A percentile compares a stretch with the other conserved stretches of the same genome.
Conservation (phyloP, 495 filamentous ascomycete genomes). For the Talaromyces ruber region DNA sequence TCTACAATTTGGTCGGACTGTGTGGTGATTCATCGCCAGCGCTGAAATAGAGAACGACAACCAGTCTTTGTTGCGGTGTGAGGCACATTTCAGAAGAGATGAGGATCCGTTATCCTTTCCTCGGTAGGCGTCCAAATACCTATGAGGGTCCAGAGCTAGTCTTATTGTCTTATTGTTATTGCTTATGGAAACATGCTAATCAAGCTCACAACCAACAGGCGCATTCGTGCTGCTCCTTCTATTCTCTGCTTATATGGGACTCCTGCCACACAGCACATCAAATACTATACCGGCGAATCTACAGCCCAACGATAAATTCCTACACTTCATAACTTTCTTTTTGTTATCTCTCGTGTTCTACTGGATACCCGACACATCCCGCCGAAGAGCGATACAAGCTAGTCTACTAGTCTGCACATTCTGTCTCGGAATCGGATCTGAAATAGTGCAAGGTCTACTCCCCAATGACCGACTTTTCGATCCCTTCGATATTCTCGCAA, state of each 20-base stretch:
- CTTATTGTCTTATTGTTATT: background rate
- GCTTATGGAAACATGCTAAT: conserved; percentile 3
- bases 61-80: background rate
- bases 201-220: conserved; percentile 33
- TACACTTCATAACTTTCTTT: conserved; percentile 89
- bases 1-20: background rate
- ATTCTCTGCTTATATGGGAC: conserved; percentile 68
- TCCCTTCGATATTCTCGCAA: conserved; percentile 76
- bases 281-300: conserved; percentile 59
- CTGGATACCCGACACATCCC: conserved; percentile 89
- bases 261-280: conserved; percentile 49
- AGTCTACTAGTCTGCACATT: conserved; percentile 75
- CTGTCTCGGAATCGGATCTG: conserved; percentile 70
- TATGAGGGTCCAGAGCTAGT: background rate
- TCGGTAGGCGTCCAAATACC: conserved; percentile 39
- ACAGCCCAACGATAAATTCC: conserved; percentile 75
- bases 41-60: background rate
- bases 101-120: conserved; percentile 67
- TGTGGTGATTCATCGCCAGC: background rate
- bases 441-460: conserved; percentile 72
- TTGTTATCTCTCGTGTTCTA: conserved; percentile 81
- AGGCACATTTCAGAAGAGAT: conserved; percentile 21
- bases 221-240: conserved; percentile 72
- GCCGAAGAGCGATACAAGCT: conserved; percentile 73
- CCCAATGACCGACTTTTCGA: conserved; percentile 83